A percentile compares a stretch with the other conserved stretches of the same genome.
phyloP scores from a whole-genome alignment of 805 yeast genomes.

The Hanseniaspora lachancei region DNA sequence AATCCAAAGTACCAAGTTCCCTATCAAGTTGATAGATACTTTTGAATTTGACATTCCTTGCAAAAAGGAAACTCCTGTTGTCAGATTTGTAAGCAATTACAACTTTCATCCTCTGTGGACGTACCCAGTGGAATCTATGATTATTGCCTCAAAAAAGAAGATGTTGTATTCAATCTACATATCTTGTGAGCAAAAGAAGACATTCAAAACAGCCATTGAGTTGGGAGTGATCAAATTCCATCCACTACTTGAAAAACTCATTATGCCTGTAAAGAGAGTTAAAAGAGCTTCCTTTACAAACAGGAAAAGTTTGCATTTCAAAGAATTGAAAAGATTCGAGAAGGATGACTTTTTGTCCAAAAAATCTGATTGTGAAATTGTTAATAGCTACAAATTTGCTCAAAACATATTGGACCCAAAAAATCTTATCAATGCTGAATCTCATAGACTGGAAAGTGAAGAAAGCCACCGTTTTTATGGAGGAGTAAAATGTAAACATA shows the following conservation, averaged over 20 bases:
- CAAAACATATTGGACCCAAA: background rate
- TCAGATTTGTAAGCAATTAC: slow-evolving; percentile 7
- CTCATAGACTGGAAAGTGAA: background rate
- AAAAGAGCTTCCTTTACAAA: background rate
- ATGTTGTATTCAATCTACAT: background rate
- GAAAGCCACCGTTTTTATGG: background rate
- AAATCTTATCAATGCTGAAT: background rate
- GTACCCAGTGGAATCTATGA: background rate
- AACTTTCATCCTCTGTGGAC: background rate
- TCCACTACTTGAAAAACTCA: background rate
- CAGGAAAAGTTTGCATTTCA: background rate
- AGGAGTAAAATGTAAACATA: background rate
- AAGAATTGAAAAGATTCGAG: background rate
- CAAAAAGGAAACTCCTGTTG: background rate
- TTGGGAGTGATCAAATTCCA: background rate
- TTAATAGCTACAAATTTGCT: background rate
- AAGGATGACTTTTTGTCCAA: background rate
- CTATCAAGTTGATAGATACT: background rate
- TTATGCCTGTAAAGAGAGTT: background rate
- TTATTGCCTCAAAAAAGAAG: background rate
- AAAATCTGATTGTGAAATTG: background rate
- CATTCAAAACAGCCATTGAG: background rate
- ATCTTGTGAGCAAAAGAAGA: background rate
- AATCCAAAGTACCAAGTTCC: background rate
- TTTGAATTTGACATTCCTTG: slow-evolving; percentile 9